Percentiles rank a stretch among this genome's conserved stretches.
These are phyloP conservation scores for Blepharisma japonicum DNA, from an alignment of 73 alveolate genomes.

Conservation along the genomic window DNA sequence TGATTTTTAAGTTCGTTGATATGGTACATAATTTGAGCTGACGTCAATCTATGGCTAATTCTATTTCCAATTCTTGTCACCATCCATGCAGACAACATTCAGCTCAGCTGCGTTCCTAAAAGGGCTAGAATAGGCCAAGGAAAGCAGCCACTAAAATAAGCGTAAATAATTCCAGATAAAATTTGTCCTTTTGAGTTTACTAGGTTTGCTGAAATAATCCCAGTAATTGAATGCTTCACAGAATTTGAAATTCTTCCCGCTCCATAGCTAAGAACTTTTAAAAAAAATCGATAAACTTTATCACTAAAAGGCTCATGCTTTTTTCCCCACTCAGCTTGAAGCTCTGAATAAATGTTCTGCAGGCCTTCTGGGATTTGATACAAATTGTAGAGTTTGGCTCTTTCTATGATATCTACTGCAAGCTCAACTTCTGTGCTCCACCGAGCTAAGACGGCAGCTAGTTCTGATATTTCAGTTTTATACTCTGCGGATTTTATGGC, in stretches of 20 bases:
- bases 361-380: conserved; percentile 13
- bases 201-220: neutral
- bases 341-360: neutral
- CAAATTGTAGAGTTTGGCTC: conserved; percentile 1
- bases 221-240: neutral
- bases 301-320: neutral
- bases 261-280: neutral
- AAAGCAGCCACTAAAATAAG: conserved; percentile 1
- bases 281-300: neutral
- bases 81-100: neutral
- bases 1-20: neutral
- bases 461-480: neutral
- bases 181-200: conserved; percentile 2
- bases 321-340: conserved; percentile 7
- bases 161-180: neutral
- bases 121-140: conserved; percentile 23
- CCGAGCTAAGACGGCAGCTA: neutral
- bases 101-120: conserved; percentile 11
- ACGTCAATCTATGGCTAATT: neutral
- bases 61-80: neutral
- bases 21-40: neutral
- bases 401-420: conserved; percentile 10
- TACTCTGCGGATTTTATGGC: neutral
- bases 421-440: conserved; percentile 25
- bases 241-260: neutral